Evolutionary conservation across 805 yeast species (phyloP).

Genomic region (Sungouiozyma ichnusensis): DNA sequence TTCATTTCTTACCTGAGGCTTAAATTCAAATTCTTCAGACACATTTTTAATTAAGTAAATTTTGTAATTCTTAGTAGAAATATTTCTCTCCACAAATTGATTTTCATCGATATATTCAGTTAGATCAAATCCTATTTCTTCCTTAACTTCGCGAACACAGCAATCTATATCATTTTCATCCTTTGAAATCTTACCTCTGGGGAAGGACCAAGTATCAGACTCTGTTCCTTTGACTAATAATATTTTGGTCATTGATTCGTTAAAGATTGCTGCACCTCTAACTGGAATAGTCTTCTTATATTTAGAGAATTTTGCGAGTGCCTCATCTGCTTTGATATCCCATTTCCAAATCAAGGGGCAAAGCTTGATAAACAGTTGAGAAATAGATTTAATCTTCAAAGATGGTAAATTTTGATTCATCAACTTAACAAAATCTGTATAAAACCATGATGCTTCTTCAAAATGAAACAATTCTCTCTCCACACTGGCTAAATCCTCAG

Average conservation of each 20-base stretch:
- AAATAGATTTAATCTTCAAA: constrained; percentile 67
- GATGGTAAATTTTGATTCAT: constrained; percentile 67
- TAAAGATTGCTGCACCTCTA: constrained; percentile 86
- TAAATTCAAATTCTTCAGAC: constrained; percentile 64
- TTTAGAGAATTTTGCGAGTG: constrained; percentile 64
- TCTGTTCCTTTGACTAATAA: constrained; percentile 79
- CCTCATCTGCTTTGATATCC: constrained; percentile 67
- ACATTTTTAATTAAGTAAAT: constrained; percentile 70
- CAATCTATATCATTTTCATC: constrained; percentile 83
- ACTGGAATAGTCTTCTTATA: constrained; percentile 91
- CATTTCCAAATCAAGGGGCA: constrained; percentile 79
- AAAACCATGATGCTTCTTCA: constrained; percentile 98
- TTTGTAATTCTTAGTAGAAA: constrained; percentile 74
- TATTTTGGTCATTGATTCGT: constrained; percentile 55
- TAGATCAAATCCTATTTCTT: constrained; percentile 89
- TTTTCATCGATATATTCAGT: constrained; percentile 54
- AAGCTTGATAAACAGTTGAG: constrained; percentile 51
- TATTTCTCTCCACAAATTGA: constrained; percentile 71
- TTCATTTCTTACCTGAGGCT: constrained; percentile 80
- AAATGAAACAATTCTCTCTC: constrained; percentile 81
- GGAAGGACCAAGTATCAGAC: constrained; percentile 84
- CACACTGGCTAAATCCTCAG: constrained; percentile 63
- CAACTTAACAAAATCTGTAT: constrained; percentile 69
- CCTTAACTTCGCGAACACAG: constrained; percentile 84
- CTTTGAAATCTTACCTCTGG: constrained; percentile 92